Evolutionary conservation across 2,329 filamentous ascomycete genomes (phyloP).

Genomic region (Cercospora zeae-maydis): DNA sequence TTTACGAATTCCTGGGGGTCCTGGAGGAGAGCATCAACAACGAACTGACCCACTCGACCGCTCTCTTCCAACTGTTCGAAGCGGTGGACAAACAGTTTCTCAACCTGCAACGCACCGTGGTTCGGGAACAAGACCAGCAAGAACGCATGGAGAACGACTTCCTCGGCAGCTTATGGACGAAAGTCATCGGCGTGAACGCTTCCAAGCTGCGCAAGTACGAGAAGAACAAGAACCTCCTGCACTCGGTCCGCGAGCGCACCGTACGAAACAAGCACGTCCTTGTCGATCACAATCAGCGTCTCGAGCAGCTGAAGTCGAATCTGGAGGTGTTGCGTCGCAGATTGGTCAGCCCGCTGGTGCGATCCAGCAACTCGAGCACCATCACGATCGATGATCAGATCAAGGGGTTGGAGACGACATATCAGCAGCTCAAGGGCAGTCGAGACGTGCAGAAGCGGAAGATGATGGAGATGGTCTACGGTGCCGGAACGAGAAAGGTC

Average conservation of each 20-base stretch:
- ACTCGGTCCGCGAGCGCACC: slow-evolving; percentile 74
- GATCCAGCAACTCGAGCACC: slow-evolving; percentile 64
- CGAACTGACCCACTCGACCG: slow-evolving; percentile 75
- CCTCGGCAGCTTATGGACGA: slow-evolving; percentile 79
- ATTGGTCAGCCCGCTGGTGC: slow-evolving; percentile 77
- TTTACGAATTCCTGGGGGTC: slow-evolving; percentile 79
- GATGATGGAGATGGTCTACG: slow-evolving; percentile 37
- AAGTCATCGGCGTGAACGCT: slow-evolving; percentile 73
- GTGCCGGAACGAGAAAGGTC: slow-evolving; percentile 27
- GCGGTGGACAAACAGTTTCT: slow-evolving; percentile 86
- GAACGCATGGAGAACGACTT: slow-evolving; percentile 77
- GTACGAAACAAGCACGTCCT: slow-evolving; percentile 83
- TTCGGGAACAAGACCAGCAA: slow-evolving; percentile 76
- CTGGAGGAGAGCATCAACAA: slow-evolving; percentile 85
- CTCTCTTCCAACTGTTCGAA: slow-evolving; percentile 86
- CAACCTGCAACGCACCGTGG: slow-evolving; percentile 79
- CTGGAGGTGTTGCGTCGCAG: slow-evolving; percentile 80
- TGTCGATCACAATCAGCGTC: slow-evolving; percentile 78
- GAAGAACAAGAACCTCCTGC: slow-evolving; percentile 77
- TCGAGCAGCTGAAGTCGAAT: slow-evolving; percentile 79
- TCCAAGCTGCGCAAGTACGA: slow-evolving; percentile 82
- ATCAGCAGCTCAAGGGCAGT: slow-evolving; percentile 70
- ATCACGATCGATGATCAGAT: slow-evolving; percentile 83
- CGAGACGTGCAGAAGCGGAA: slow-evolving; percentile 62
- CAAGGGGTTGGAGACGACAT: slow-evolving; percentile 72